phyloP scores from a whole-genome alignment of 805 yeast genomes.

The Wickerhamomyces silvicola region DNA sequence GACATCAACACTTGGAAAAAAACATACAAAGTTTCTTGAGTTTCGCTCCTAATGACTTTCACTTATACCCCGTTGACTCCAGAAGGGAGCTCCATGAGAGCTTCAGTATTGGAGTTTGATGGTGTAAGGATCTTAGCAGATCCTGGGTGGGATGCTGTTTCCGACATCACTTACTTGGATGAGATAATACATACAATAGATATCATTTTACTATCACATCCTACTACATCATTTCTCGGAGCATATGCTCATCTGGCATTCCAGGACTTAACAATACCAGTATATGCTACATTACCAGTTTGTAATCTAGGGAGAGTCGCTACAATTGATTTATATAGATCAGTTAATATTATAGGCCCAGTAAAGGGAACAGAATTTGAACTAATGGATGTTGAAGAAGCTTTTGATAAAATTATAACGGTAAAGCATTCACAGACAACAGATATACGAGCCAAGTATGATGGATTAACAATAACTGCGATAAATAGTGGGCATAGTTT shows the following conservation, averaged over 20 bases:
- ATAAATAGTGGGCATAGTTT: slow-evolving; percentile 87
- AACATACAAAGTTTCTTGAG: no score
- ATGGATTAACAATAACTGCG: slow-evolving; percentile 66
- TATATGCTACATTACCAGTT: slow-evolving; percentile 87
- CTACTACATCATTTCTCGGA: slow-evolving; percentile 73
- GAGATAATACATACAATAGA: slow-evolving; percentile 45
- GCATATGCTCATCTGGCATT: slow-evolving; percentile 69
- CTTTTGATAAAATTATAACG: slow-evolving; percentile 63
- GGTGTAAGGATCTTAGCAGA: slow-evolving; percentile 55
- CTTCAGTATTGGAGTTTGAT: slow-evolving; percentile 53
- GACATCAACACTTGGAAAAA: no score
- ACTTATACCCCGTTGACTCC: slow-evolving; percentile 23
- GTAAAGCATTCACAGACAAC: slow-evolving; percentile 78
- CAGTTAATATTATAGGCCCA: slow-evolving; percentile 73
- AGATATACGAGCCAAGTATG: slow-evolving; percentile 49
- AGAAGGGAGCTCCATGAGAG: slow-evolving; percentile 21
- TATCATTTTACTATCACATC: slow-evolving; percentile 76
- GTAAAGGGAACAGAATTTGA: slow-evolving; percentile 50
- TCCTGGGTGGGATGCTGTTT: slow-evolving; percentile 66
- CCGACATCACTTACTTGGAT: slow-evolving; percentile 36
- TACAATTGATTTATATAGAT: slow-evolving; percentile 75
- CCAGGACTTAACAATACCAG: slow-evolving; percentile 58
- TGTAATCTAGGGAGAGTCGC: slow-evolving; percentile 79
- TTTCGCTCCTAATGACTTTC: slow-evolving; percentile 24
- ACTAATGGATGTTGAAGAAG: slow-evolving; percentile 66